Evolutionary conservation across 257 asterid genomes (phyloP), one percentile per base, ranked within the genome.

Genomic region (Fraxinus cuspidata): DNA sequence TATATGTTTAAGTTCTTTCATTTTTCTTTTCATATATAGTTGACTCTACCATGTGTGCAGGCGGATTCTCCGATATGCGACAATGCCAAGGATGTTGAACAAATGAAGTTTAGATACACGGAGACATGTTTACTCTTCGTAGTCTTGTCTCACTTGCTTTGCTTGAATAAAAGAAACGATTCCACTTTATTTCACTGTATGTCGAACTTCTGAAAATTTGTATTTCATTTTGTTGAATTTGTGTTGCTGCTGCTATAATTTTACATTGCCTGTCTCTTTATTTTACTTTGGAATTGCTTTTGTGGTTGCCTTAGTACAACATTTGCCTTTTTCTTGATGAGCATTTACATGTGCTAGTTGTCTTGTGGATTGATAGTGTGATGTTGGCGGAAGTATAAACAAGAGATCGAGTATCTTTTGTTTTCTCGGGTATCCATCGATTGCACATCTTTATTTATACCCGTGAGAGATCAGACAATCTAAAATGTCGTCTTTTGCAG

Each of bases 1-100:
- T 49, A 7, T 44, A 47, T 76, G 7, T 15, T 70, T 58, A 51
- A 37, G 4, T 32, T 44, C 35, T 16, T 68, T 47, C 37, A 27
- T 47, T 37, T 31, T 4, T 74, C 35, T n/a, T 47, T 1, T 51
- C 42, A 21, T 18, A 8, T 38, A n/a, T 35, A 27, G 74, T 67
- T 40, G 53, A 31, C 70, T 49, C 65, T 40, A 27, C 28, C 31
- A n/a, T 64, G 34, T 66, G 63, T 71, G 72, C 69, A 79, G 81
- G 78, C 34, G 56, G 56, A 23, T 8, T 2, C 44, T 67, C 44
- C 12, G n/a, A 44, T 58, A 28, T 32, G 31, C 27, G 23, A 18
- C 37, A 32, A 28, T 23, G 63, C 63, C 32, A 19, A 67, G 53
- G 71, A 70, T 60, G 51, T 69, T 58, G 73, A 73, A 76, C 31